Evolutionary conservation across 2,329 filamentous ascomycete species (phyloP).

Genomic region (Colletotrichum truncatum): DNA sequence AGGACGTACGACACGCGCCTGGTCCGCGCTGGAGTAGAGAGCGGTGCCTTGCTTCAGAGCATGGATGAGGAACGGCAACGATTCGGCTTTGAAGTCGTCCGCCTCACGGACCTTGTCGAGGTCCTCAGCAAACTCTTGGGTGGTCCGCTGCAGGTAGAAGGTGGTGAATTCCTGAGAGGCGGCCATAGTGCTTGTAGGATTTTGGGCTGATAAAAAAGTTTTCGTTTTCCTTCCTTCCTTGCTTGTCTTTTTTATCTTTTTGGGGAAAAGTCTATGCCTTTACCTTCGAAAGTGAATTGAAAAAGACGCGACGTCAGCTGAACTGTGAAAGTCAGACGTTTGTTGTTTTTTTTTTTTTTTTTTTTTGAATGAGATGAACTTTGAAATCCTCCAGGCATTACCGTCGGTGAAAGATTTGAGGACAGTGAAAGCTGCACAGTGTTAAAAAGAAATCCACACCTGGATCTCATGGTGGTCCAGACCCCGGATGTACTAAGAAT

Average conservation of each 20-base stretch:
- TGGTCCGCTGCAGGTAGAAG: conserved; percentile 76
- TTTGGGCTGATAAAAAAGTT: background rate
- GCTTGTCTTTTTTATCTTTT: background rate
- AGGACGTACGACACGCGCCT: conserved; percentile 35
- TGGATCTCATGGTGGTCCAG: too few relatives aligned
- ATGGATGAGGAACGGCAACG: conserved; percentile 71
- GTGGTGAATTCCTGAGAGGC: conserved; percentile 59
- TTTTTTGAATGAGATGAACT: background rate
- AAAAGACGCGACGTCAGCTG: too few relatives aligned
- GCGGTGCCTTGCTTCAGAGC: conserved; percentile 74
- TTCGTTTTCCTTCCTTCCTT: too few relatives aligned
- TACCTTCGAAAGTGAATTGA: too few relatives aligned
- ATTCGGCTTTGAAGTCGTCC: conserved; percentile 75
- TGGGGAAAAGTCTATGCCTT: too few relatives aligned
- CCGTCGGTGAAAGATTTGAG: conserved; percentile 8
- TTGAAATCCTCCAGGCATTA: too few relatives aligned
- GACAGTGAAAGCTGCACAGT: background rate
- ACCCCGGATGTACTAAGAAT: too few relatives aligned
- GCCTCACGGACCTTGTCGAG: conserved; percentile 75
- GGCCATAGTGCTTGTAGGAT: background rate
- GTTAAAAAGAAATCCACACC: background rate
- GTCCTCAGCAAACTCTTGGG: conserved; percentile 77
- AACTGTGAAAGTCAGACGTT: too few relatives aligned
- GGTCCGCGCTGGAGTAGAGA: conserved; percentile 64
- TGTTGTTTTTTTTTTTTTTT: too few relatives aligned